Percentiles rank a stretch among this genome's conserved stretches.
These are phyloP conservation scores for Dipodascopsis uninucleata DNA, from an alignment of 805 yeast species.

Conservation along the genomic window DNA sequence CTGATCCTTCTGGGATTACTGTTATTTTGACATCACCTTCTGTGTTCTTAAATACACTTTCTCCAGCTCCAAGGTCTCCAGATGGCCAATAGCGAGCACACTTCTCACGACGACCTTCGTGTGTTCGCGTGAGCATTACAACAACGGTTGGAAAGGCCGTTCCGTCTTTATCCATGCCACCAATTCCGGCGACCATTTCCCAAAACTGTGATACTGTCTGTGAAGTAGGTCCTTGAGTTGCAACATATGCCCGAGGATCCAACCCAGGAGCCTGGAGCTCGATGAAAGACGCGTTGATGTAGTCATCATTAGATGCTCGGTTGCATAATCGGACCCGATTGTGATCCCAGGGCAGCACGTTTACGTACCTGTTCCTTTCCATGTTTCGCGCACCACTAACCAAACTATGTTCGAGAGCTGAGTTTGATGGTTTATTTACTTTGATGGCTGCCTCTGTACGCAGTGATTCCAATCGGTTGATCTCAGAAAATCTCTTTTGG, in stretches of 20 bases:
- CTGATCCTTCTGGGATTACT: conserved; percentile 31
- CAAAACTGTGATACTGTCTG: conserved; percentile 81
- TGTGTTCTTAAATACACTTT: neutral
- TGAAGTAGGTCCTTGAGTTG: conserved; percentile 76
- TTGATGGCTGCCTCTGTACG: no score
- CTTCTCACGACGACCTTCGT: conserved; percentile 73
- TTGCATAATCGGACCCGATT: conserved; percentile 57
- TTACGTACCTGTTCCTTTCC: no score
- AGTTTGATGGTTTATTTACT: no score
- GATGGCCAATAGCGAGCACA: conserved; percentile 77
- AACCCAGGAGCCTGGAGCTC: conserved; percentile 37
- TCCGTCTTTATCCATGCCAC: conserved; percentile 39
- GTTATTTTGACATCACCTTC: conserved; percentile 18
- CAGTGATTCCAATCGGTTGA: no score
- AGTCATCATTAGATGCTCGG: conserved; percentile 42
- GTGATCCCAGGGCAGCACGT: conserved; percentile 72
- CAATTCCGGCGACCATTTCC: conserved; percentile 58
- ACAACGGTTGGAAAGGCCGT: conserved; percentile 62
- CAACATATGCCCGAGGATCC: conserved; percentile 35
- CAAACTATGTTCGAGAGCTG: no score
- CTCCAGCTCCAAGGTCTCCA: conserved; percentile 33
- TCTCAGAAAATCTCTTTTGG: no score
- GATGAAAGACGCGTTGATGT: conserved; percentile 85
- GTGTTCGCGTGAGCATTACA: conserved; percentile 72
- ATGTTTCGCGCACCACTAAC: no score